Percentiles rank a stretch among this genome's conserved stretches.
phyloP scores from a whole-genome alignment of 2,329 filamentous ascomycete genomes.

The Drechslerella coelobrocha region DNA sequence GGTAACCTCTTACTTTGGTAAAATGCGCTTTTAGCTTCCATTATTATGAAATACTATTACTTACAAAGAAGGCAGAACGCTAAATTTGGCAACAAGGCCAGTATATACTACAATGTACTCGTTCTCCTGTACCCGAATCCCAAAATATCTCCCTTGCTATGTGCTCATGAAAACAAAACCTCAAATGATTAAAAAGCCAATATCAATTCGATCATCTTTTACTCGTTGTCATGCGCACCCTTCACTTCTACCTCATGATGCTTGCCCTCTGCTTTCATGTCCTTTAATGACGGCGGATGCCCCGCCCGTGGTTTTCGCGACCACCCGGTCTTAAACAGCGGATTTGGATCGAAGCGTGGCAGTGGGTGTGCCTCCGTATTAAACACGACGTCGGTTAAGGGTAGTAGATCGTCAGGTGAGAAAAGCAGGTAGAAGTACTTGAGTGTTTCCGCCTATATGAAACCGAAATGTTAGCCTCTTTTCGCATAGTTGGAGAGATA shows the following conservation, averaged over 20 bases:
- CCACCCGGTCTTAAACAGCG: constrained; percentile 82
- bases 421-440: constrained; percentile 98
- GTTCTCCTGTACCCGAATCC: too few relatives aligned
- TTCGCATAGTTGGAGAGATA: neutral
- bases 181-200: too few relatives aligned
- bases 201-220: neutral
- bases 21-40: too few relatives aligned
- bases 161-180: too few relatives aligned
- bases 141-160: too few relatives aligned
- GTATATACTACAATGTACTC: too few relatives aligned
- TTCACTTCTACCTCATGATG: constrained; percentile 33
- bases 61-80: too few relatives aligned
- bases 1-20: too few relatives aligned
- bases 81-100: too few relatives aligned
- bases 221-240: constrained; percentile 27
- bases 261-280: constrained; percentile 9
- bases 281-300: neutral
- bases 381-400: constrained; percentile 84
- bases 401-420: constrained; percentile 79
- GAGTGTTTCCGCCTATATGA: constrained; percentile 80
- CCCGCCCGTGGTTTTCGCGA: constrained; percentile 66
- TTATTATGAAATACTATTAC: too few relatives aligned
- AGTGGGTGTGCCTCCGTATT: constrained; percentile 96
- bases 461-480: constrained; percentile 16
- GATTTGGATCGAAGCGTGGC: constrained; percentile 81